These are phyloP conservation scores for Pouteria glomerata DNA, from an alignment of 148 eudicot genomes.

Conservation along the genomic window DNA sequence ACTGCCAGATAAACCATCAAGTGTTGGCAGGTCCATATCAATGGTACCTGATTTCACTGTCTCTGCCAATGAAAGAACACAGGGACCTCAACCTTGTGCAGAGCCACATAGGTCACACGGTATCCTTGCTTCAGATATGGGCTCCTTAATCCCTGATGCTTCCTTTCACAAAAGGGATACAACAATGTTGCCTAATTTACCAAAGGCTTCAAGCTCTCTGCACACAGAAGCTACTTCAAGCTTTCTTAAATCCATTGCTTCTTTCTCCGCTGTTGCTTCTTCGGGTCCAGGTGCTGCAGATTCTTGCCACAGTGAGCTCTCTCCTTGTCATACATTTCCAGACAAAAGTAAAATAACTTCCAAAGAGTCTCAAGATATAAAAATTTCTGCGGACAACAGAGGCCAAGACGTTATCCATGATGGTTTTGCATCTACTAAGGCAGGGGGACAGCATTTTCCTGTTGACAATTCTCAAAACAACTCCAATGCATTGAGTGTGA, in stretches of 20 bases:
- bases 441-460: slow-evolving; percentile 7
- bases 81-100: slow-evolving; percentile 26
- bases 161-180: slow-evolving; percentile 23
- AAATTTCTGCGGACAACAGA: slow-evolving; percentile 19
- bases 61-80: slow-evolving; percentile 41
- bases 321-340: slow-evolving; percentile 19
- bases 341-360: slow-evolving; percentile 18
- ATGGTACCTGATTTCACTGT: slow-evolving; percentile 49
- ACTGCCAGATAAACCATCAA: slow-evolving; percentile 67
- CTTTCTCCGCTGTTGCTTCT: slow-evolving; percentile 15
- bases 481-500: slow-evolving; percentile 17
- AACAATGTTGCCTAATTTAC: slow-evolving; percentile 24
- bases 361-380: slow-evolving; percentile 22
- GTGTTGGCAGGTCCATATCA: slow-evolving; percentile 70
- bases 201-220: slow-evolving; percentile 22
- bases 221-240: slow-evolving; percentile 3
- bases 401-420: slow-evolving; percentile 14
- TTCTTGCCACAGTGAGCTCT: slow-evolving; percentile 18
- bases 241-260: slow-evolving; percentile 9
- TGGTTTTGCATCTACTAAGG: slow-evolving; percentile 17
- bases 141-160: slow-evolving; percentile 19
- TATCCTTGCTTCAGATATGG: slow-evolving; percentile 22
- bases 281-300: slow-evolving; percentile 18
- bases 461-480: slow-evolving; percentile 19
- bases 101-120: slow-evolving; percentile 35